phyloP scores from a whole-genome alignment of 2,329 filamentous ascomycete species.

The Fonsecaea erecta region DNA sequence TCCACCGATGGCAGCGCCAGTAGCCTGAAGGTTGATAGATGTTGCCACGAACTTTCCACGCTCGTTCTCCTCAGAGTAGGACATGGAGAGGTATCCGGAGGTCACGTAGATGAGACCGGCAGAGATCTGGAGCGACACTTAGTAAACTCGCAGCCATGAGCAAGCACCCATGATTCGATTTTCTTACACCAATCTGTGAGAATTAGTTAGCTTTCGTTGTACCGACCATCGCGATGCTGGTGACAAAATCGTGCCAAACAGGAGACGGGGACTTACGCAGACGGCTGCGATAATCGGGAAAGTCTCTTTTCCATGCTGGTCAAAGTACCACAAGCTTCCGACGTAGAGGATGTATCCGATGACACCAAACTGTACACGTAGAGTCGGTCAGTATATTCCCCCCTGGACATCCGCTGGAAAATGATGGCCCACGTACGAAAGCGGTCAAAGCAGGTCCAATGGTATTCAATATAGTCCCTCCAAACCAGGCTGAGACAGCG shows the following conservation, averaged over 20 bases:
- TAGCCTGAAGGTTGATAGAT: slow-evolving; percentile 41
- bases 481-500: slow-evolving; percentile 21
- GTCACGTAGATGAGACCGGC: slow-evolving; percentile 41
- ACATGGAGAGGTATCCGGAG: slow-evolving; percentile 41
- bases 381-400: neutral
- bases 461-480: slow-evolving; percentile 23
- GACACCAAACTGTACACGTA: slow-evolving; percentile 10
- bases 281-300: slow-evolving; percentile 20
- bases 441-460: slow-evolving; percentile 25
- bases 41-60: slow-evolving; percentile 41
- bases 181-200: slow-evolving; percentile 4
- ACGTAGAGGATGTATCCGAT: slow-evolving; percentile 25
- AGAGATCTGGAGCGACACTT: slow-evolving; percentile 12
- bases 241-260: neutral
- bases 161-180: neutral
- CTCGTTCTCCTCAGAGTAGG: slow-evolving; percentile 44
- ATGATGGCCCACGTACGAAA: neutral
- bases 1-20: slow-evolving; percentile 32
- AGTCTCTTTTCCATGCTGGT: slow-evolving; percentile 12
- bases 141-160: neutral
- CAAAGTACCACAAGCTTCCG: slow-evolving; percentile 25
- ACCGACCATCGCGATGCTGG: neutral
- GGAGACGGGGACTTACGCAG: neutral
- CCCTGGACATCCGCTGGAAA: neutral
- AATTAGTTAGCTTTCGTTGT: neutral